Evolutionary conservation across 2,329 filamentous ascomycete genomes (phyloP), one percentile per base, ranked within the genome.

Genomic region (Neofusicoccum cordaticola): DNA sequence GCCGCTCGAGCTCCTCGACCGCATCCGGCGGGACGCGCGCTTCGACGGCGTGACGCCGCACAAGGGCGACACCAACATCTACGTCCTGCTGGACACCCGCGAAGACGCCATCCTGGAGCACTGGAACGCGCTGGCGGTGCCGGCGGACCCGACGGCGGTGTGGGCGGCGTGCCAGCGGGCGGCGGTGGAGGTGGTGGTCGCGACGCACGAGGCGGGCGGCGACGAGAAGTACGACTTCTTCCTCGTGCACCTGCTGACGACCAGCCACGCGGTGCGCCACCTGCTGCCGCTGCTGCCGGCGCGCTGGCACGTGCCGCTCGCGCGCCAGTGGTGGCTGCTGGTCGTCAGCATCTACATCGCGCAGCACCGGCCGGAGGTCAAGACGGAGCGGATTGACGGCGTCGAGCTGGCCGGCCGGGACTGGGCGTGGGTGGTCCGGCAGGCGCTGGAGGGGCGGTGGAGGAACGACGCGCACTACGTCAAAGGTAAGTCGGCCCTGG

Each of bases 291-390:
- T 91, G 41, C 80, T 97, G 11, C 92, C 93, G 0, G 78, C 83
- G n/a, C 86, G 87, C 71, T 89, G 88, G 70, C 94, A 97, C 70
- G 76, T 93, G 52, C 80, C 81, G 27, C 80, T 99, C 4, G 83
- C 98, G 8, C 84, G 90, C 42, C 88, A 96, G 75, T 98, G 95
- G 93, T 97, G 92, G 91, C 80, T 99, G 7, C 84, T 97, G 47
- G 87, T 90, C 0, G 76, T 97, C 48, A 85, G 88, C 0, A 85
- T 93, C 11, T 98, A 96, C 74, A 86, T 97, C 60, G 80, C 88
- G 2, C 89, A 91, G 72, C 80, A 90, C 27, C 84, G 94, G 31
- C 95, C 93, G 0, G 80, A 82, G 65, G 86, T 97, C 64, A 84
- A 90, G 63, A 79, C 86, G n/a, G 85, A 89, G 64, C 82, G 84